Percentiles rank a stretch among this genome's conserved stretches.
These are phyloP conservation scores for Thelonectria olida DNA, from an alignment of 2,329 filamentous ascomycete genomes.

Conservation along the genomic window DNA sequence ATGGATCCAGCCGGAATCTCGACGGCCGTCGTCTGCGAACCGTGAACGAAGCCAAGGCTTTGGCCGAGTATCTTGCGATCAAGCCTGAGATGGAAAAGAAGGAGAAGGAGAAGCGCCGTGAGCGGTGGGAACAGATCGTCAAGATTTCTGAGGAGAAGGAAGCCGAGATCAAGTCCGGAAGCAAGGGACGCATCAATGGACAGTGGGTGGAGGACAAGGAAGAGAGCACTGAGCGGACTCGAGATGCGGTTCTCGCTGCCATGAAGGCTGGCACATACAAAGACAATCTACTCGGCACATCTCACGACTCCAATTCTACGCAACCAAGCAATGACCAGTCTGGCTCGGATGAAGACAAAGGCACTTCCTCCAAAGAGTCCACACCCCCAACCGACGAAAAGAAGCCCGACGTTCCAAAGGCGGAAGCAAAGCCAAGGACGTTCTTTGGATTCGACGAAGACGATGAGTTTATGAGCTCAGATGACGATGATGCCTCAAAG, in stretches of 20 bases:
- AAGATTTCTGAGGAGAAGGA: conserved; percentile 84
- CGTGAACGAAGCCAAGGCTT: conserved; percentile 91
- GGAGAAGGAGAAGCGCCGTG: conserved; percentile 85
- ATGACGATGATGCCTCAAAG: conserved; percentile 63
- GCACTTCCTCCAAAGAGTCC: conserved; percentile 56
- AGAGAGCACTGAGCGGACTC: conserved; percentile 84
- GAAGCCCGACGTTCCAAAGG: conserved; percentile 43
- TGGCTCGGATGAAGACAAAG: conserved; percentile 50
- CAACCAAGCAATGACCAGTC: conserved; percentile 40
- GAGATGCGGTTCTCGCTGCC: conserved; percentile 76
- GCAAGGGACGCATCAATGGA: conserved; percentile 78
- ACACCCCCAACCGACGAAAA: conserved; percentile 58
- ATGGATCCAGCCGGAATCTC: conserved; percentile 90
- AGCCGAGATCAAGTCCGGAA: conserved; percentile 81
- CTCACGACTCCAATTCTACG: conserved; percentile 56
- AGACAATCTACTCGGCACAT: conserved; percentile 66
- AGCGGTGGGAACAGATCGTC: conserved; percentile 89
- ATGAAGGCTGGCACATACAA: conserved; percentile 72
- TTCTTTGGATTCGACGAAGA: conserved; percentile 85
- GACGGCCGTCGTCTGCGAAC: conserved; percentile 91
- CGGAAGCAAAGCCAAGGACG: conserved; percentile 50
- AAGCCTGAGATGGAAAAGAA: conserved; percentile 98
- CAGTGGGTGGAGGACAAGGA: conserved; percentile 97
- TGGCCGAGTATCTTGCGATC: conserved; percentile 93
- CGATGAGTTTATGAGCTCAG: conserved; percentile 77